Evolutionary conservation across 202 grass and related monocot species (phyloP), one percentile per base, ranked within the genome.

Genomic region (Zoysia matrella): DNA sequence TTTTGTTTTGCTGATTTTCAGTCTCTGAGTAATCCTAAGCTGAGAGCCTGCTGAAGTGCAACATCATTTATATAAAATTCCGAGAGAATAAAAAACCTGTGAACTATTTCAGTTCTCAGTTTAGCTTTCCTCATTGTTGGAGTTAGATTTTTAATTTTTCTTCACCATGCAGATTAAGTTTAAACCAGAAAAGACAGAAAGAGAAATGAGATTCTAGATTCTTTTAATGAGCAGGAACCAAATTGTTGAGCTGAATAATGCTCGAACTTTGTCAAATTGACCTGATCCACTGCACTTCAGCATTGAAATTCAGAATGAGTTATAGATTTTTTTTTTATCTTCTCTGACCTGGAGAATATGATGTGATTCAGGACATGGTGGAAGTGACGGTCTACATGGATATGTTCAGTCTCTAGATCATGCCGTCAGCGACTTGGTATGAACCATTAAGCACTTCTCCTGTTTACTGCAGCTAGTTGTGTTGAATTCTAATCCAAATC

Each of bases 371-470:
- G 95, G 95, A 44, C 95, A 95, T 83, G 95, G 95, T 60, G 95
- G 90, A 80, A 98, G 92, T 50, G 92, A 98, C 71, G 85, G 85
- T 58, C 87, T 98, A 11, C 95, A 98, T 90, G 95, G 92, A 81
- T 98, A 98, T 73, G 92, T 95, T 43, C 95, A 98, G 47, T 98
- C 95, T 69, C 90, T 98, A 71, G 92, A 95, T 73, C 84, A 92
- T 90, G 90, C 90, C 41, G 85, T 98, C 50, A 71, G 16, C 50
- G 95, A 95, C 67, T 86, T 98, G 92, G 95, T 93, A 95, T 11
- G 55, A 56, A 7, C 18, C 52, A 67, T 13, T 67, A 8, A 53
- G 12, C 57, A 66, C 65, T 11, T 11, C 73, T 56, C 2, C 46
- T 46, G 45, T 30, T 48, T 8, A 63, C 51, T 62, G 12, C 56